Evolutionary conservation across 208 protist species (phyloP), one percentile per base, ranked within the genome.

Genomic region (Crithidia brevicula): DNA sequence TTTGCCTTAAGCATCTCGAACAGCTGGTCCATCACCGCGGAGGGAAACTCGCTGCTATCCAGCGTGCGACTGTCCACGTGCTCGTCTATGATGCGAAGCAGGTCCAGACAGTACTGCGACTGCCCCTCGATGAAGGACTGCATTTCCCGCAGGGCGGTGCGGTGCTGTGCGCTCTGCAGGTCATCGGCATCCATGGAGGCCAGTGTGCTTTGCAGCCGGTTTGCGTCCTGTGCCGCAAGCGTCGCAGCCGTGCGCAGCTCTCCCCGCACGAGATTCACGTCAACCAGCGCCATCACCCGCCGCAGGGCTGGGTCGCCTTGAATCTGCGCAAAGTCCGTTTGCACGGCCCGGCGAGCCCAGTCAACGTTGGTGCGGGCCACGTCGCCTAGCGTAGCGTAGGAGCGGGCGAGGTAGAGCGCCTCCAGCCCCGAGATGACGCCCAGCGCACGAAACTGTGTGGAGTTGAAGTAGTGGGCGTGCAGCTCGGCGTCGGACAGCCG

Each of bases 311-410:
- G 51, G 51, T 93, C 74, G n/a, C 85, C 81, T 9, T 90, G 64
- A 18, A 83, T 63, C 22, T 82, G 65, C 40, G 77, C 78, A 67
- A 94, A 94, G 53, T 96, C 84, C 38, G 66, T 69, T 51, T 80
- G 76, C 42, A 96, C 65, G 7, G 82, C 72, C 8, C 70, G 74
- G 0, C 77, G 56, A 7, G 91, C 88, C 78, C 83, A 94, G 4
- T 74, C 58, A 31, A 94, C 84, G 53, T 88, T 91, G 9, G 77
- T 47, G 31, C 69, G 72, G 5, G 79, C 67, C 27, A 96, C 80
- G 38, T 94, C 85, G 5, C 91, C 91, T n/a, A 96, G 74, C 4
- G 72, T 80, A 42, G 88, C 87, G 66, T 94, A 82, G 33, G 67
- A 78, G 62, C 91, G 81, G 1, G 91, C 87, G 16, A 96, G 77